A percentile compares a stretch with the other conserved stretches of the same genome.
phyloP scores from a whole-genome alignment of 371 early-diverging fungal genomes.

The Zychaea mexicana region DNA sequence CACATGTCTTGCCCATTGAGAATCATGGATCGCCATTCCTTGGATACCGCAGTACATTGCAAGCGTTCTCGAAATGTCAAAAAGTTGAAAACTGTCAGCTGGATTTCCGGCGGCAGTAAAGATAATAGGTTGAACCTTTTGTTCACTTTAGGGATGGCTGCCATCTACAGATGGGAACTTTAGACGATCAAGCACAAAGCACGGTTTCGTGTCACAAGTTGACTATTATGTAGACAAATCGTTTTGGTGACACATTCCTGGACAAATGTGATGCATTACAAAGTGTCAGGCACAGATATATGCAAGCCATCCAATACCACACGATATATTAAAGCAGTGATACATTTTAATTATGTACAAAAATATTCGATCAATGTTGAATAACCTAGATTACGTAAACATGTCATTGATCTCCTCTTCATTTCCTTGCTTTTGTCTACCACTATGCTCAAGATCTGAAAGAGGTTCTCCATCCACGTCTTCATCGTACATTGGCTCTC shows the following conservation, averaged over 20 bases:
- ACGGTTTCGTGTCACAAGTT: no score
- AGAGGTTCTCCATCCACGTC: slow-evolving; percentile 23
- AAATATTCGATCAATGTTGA: not conserved
- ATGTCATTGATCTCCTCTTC: slow-evolving; percentile 15
- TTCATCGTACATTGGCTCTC: slow-evolving; percentile 30
- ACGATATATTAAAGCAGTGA: not conserved
- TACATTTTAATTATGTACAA: not conserved
- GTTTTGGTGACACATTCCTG: no score
- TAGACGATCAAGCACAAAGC: no score
- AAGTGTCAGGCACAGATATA: no score
- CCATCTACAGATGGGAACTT: no score
- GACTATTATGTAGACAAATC: no score
- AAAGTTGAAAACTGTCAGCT: not conserved
- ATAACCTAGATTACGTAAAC: slow-evolving; percentile 16
- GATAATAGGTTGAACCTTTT: not conserved
- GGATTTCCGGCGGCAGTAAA: not conserved
- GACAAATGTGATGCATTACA: no score
- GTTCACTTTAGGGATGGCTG: no score
- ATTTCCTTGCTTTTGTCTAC: not conserved
- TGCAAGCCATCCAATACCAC: no score
- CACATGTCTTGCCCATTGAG: not conserved
- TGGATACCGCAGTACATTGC: not conserved
- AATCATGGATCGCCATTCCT: not conserved
- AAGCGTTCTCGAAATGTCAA: not conserved
- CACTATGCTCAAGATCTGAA: not conserved